Evolutionary conservation across 768 basidiomycete genomes (phyloP), one percentile per base, ranked within the genome.

Genomic region (Astraeus odoratus): DNA sequence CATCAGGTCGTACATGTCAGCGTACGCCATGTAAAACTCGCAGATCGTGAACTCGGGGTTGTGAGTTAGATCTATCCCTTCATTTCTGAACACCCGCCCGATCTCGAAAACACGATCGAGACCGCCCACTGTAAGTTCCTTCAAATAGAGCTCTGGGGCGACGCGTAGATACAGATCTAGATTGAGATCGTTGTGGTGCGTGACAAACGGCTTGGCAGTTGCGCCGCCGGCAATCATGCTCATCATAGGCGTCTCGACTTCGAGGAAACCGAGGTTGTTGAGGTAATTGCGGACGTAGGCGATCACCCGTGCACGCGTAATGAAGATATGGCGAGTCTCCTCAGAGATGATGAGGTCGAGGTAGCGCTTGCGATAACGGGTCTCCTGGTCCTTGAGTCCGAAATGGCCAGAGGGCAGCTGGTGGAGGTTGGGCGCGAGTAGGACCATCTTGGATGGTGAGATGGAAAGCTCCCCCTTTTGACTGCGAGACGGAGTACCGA

Each of bases 1-100:
- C 95, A 99, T 97, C 47, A 98, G 47, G 60, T 98, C 96, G 70
- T 90, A 86, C 93, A 95, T 94, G 65, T 98, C 96, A 47, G 96
- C 96, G 57, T 97, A 98, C 24, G 96, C 95, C 95, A 99, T 98
- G 62, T 98, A 99, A 69, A 99, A 98, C 71, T 99, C 95, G 76
- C 95, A 98, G 69, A 97, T 95, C 5, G 91, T 89, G 71, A 97
- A 97, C 65, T 99, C 96, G 54, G 96, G 96, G 67, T 99, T 99
- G 67, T 99, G 96, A 15, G 96, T 99, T 53, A 99, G 71, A 69
- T 99, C 96, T 59, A 99, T 99, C 24, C 94, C 89, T 64, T 99
- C 96, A 66, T 98, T 99, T 38, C 96, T 75, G 78, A 98, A 99
- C 10, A 97, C 93, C 33, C 95, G 83, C 2, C 95, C 96, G 51